Conservation (phyloP, 306 rosid genomes). For the Datisca glomerata region DNA sequence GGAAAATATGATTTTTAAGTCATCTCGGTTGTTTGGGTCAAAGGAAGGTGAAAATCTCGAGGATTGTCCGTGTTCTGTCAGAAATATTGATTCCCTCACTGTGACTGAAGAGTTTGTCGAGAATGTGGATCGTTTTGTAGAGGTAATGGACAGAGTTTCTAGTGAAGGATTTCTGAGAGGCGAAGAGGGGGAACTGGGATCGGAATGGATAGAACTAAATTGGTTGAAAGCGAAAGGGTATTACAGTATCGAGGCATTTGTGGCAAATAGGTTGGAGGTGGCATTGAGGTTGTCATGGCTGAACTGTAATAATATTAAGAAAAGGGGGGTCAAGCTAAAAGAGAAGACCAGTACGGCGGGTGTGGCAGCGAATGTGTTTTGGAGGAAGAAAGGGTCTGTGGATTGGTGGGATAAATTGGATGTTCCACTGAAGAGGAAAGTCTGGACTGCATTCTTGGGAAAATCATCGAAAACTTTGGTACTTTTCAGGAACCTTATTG, state of each 20-base stretch:
- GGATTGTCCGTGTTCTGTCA: slow-evolving; percentile 40
- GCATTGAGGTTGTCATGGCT: slow-evolving; percentile 74
- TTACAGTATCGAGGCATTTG: slow-evolving; percentile 57
- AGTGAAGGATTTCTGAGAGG: slow-evolving; percentile 65
- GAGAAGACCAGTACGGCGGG: slow-evolving; percentile 48
- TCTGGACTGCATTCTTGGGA: slow-evolving; percentile 36
- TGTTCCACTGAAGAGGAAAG: slow-evolving; percentile 27
- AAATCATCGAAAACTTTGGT: slow-evolving; percentile 68
- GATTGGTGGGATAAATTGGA: slow-evolving; percentile 83
- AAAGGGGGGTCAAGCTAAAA: slow-evolving; percentile 67
- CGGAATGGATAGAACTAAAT: slow-evolving; percentile 65
- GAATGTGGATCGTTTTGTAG: slow-evolving; percentile 42
- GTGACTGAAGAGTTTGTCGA: slow-evolving; percentile 38
- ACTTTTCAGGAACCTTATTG: slow-evolving; percentile 19
- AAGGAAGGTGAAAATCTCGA: slow-evolving; percentile 41
- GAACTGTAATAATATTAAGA: slow-evolving; percentile 41
- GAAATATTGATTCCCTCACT: slow-evolving; percentile 29
- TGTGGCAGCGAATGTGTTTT: slow-evolving; percentile 47
- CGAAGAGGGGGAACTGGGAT: slow-evolving; percentile 49
- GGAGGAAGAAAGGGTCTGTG: slow-evolving; percentile 90
- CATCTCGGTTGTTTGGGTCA: slow-evolving; percentile 41
- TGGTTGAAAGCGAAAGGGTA: slow-evolving; percentile 82
- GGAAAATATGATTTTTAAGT: slow-evolving; percentile 23
- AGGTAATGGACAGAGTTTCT: slow-evolving; percentile 46
- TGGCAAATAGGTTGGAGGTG: slow-evolving; percentile 71